These are phyloP conservation scores for Actinomortierella ambigua DNA, from an alignment of 371 early-diverging fungal species.

Conservation along the genomic window DNA sequence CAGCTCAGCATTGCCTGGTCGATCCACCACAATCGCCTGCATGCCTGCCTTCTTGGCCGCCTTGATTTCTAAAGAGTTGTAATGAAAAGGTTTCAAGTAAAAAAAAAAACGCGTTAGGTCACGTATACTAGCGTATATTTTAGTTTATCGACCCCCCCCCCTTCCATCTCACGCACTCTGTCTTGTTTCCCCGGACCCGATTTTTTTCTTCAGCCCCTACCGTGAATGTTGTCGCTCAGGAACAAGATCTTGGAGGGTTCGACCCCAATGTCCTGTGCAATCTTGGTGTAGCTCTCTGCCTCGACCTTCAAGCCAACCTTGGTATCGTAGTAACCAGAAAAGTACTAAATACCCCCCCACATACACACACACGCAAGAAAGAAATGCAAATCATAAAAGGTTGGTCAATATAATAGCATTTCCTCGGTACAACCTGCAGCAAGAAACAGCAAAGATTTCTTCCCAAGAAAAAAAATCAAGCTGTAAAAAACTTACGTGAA, in stretches of 20 bases:
- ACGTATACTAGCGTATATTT: not conserved
- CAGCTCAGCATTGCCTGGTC: conserved; percentile 81
- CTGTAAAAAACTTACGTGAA: conserved; percentile 50
- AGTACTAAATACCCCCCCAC: conserved; percentile 50
- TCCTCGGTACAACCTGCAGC: too few relatives aligned
- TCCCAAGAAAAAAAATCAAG: conserved; percentile 4
- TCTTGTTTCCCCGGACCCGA: not conserved
- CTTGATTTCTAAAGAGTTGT: conserved; percentile 63
- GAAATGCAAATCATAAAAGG: not conserved
- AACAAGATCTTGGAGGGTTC: conserved; percentile 71
- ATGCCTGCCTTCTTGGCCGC: conserved; percentile 81
- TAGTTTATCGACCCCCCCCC: too few relatives aligned
- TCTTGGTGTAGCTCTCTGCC: conserved; percentile 68
- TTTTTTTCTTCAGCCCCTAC: conserved; percentile 45
- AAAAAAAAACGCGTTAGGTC: not conserved
- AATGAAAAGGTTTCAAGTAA: not conserved
- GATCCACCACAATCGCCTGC: conserved; percentile 71
- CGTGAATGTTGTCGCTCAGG: conserved; percentile 85
- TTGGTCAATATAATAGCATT: too few relatives aligned
- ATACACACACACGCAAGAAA: conserved; percentile 1
- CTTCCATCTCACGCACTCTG: not conserved
- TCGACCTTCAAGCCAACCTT: conserved; percentile 79
- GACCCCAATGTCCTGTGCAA: conserved; percentile 70
- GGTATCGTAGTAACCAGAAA: conserved; percentile 92
- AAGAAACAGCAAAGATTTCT: not conserved